Evolutionary conservation across 2,329 filamentous ascomycete species (phyloP).

Genomic region (Claviceps sp.): DNA sequence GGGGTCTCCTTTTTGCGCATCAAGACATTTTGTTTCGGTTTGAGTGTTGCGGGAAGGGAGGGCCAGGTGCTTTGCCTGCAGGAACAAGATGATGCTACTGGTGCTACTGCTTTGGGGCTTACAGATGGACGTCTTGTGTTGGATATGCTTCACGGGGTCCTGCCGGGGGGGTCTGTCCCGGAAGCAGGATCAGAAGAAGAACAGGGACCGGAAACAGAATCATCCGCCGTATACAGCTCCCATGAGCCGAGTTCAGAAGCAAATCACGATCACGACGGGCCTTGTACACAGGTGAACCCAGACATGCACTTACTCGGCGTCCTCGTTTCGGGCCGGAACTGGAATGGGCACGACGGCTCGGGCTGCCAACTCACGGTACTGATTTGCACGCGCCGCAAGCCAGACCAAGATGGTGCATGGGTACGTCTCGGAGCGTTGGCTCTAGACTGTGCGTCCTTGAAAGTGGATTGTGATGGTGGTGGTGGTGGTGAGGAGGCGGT

Average conservation of each 20-base stretch:
- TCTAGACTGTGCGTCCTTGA: conserved; percentile 15
- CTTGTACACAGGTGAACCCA: background rate
- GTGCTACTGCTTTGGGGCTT: conserved; percentile 10
- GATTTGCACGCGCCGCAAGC: conserved; percentile 16
- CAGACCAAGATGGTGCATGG: conserved; percentile 15
- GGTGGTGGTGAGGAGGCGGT: conserved; percentile 7
- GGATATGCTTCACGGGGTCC: conserved; percentile 10
- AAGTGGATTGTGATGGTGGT: conserved; percentile 9
- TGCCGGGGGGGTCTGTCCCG: background rate
- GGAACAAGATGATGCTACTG: background rate
- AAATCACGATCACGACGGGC: background rate
- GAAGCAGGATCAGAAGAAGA: no score
- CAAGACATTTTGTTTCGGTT: conserved; percentile 20
- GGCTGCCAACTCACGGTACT: conserved; percentile 15
- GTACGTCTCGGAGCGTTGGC: conserved; percentile 20
- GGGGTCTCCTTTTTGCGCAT: conserved; percentile 20
- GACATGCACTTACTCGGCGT: conserved; percentile 7
- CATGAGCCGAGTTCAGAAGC: background rate
- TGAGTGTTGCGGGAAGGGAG: conserved; percentile 10
- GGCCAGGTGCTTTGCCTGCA: background rate
- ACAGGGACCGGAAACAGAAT: no score
- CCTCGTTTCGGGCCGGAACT: conserved; percentile 19
- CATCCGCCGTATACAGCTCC: background rate
- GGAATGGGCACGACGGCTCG: conserved; percentile 11
- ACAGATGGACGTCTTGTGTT: conserved; percentile 10